Evolutionary conservation across 306 rosid genomes (phyloP).

Genomic region (Erythrophleum fordii): DNA sequence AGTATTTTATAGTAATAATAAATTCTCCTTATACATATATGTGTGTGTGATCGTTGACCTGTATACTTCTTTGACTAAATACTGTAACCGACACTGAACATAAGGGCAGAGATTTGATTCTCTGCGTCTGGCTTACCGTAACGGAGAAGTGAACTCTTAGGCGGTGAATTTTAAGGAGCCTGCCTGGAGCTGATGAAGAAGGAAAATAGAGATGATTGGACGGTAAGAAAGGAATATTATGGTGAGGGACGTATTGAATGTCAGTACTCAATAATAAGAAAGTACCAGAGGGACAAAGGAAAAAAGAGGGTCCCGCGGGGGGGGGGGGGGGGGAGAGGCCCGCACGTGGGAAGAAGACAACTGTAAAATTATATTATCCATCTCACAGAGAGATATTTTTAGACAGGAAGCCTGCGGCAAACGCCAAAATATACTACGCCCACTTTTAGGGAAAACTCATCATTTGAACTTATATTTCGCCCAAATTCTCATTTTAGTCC

Average conservation of each 20-base stretch:
- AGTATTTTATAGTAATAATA: too few species aligned
- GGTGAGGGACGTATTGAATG: neutral
- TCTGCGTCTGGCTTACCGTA: neutral
- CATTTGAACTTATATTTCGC: too few species aligned
- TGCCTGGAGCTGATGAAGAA: neutral
- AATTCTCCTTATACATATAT: too few species aligned
- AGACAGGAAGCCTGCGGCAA: constrained; percentile 11
- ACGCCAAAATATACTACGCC: constrained; percentile 26
- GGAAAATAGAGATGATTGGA: neutral
- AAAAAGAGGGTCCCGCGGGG: constrained; percentile 25
- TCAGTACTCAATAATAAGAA: too few species aligned
- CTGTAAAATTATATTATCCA: constrained; percentile 24
- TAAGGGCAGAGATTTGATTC: neutral
- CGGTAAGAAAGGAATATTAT: neutral
- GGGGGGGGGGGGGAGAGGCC: constrained; percentile 29
- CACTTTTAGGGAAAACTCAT: too few species aligned
- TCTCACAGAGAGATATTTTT: neutral
- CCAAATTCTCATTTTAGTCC: too few species aligned
- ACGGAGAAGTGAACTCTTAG: neutral
- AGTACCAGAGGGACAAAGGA: neutral
- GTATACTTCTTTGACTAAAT: neutral
- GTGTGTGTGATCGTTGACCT: constrained; percentile 49
- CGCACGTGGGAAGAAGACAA: constrained; percentile 49
- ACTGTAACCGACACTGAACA: constrained; percentile 20
- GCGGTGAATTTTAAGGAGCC: neutral